Percentiles rank a stretch among this genome's conserved stretches.
Conservation (phyloP, 169 alveolate genomes). For the Theileria annulata region DNA sequence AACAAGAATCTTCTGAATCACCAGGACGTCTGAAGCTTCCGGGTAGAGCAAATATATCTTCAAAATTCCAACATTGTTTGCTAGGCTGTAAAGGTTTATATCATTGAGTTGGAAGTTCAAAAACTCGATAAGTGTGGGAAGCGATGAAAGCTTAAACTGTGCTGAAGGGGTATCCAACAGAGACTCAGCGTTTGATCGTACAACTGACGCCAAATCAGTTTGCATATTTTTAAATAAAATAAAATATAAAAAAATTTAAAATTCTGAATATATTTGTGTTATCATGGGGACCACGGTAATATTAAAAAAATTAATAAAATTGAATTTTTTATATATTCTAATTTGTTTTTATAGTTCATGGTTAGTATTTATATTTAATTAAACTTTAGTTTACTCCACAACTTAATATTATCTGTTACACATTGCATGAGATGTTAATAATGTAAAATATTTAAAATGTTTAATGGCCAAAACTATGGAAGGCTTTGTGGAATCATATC, state of each 20-base stretch:
- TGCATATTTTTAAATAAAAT: slow-evolving; percentile 3
- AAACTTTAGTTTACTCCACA: neutral
- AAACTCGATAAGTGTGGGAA: slow-evolving; percentile 50
- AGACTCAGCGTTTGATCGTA: slow-evolving; percentile 52
- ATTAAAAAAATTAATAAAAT: neutral
- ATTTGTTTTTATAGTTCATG: neutral
- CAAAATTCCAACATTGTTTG: slow-evolving; percentile 57
- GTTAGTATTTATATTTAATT: neutral
- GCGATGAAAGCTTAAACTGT: slow-evolving; percentile 39
- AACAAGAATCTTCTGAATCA: slow-evolving; percentile 51
- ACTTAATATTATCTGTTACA: neutral
- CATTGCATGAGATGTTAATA: neutral
- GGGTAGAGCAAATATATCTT: slow-evolving; percentile 59
- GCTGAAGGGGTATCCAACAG: slow-evolving; percentile 46
- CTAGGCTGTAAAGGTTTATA: slow-evolving; percentile 39
- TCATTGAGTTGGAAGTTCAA: slow-evolving; percentile 56
- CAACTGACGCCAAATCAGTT: slow-evolving; percentile 18
- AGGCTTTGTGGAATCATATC: neutral
- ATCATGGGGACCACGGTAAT: slow-evolving; percentile 4
- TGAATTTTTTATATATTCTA: neutral
- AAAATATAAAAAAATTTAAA: neutral
- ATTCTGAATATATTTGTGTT: neutral
- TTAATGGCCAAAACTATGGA: neutral
- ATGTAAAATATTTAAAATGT: slow-evolving; percentile 9
- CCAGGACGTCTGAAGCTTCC: slow-evolving; percentile 22